These are phyloP conservation scores for Eremochloa ophiuroides DNA, from an alignment of 176 grass and related monocot species.

Conservation along the genomic window DNA sequence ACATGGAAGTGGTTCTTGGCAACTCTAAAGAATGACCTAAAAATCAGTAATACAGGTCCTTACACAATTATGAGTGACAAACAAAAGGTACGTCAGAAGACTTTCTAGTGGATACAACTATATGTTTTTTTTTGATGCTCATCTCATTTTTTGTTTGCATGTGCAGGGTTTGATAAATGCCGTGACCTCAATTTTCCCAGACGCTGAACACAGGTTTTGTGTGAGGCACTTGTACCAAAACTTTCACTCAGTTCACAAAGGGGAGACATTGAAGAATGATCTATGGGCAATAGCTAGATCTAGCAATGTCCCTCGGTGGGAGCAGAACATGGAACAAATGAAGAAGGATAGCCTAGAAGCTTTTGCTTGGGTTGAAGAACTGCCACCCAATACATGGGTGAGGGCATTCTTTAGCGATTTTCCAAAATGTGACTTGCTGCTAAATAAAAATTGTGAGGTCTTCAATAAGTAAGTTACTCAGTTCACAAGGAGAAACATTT, in stretches of 20 bases:
- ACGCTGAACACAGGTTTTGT: no score
- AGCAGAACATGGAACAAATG: not conserved
- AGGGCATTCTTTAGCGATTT: not conserved
- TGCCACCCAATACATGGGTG: not conserved
- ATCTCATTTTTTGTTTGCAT: no score
- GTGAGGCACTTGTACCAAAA: no score
- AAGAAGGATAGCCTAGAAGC: not conserved
- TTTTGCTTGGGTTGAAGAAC: not conserved
- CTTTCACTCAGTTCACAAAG: not conserved
- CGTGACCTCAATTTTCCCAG: no score
- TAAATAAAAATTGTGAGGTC: not conserved
- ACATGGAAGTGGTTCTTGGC: not conserved
- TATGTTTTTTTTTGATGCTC: no score
- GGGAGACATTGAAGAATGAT: not conserved
- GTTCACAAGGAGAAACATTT: no score
- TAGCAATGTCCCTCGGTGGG: not conserved
- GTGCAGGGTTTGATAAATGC: no score
- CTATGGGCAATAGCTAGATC: not conserved
- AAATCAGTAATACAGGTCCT: no score
- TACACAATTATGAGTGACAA: not conserved
- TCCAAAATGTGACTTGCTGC: not conserved
- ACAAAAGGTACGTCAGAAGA: no score
- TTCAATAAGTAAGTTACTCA: no score
- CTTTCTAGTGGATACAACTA: no score
- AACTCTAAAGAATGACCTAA: not conserved